These are phyloP conservation scores for Phaeodactylum tricornutum DNA, from an alignment of 108 stramenopile genomes.

Conservation along the genomic window DNA sequence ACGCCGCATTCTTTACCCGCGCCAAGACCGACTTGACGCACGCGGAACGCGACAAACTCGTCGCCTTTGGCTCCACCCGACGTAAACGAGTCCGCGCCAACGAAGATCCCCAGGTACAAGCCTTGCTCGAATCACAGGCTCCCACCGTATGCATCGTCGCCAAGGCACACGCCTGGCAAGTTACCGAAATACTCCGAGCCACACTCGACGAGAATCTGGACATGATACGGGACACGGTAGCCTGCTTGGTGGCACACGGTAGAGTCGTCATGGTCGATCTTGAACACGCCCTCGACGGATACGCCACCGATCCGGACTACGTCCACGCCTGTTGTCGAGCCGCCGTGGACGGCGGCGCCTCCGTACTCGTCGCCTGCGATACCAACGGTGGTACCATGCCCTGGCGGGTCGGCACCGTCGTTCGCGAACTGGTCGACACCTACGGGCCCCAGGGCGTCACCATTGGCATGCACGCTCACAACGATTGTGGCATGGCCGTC, in stretches of 20 bases:
- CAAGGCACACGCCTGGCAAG: conserved; percentile 89
- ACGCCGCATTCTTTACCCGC: conserved; percentile 83
- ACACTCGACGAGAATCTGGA: conserved; percentile 75
- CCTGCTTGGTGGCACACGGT: conserved; percentile 38
- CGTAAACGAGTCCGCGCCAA: conserved; percentile 52
- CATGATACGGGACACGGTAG: conserved; percentile 86
- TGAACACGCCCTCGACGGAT: conserved; percentile 92
- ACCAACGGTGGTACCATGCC: conserved; percentile 92
- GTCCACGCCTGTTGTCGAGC: conserved; percentile 60
- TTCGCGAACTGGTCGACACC: conserved; percentile 23
- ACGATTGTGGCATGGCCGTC: conserved; percentile 91
- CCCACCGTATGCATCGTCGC: conserved; percentile 84
- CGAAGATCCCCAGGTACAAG: conserved; percentile 72
- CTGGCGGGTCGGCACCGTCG: conserved; percentile 69
- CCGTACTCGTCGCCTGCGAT: conserved; percentile 86
- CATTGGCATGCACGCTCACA: conserved; percentile 87
- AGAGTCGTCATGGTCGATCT: conserved; percentile 76
- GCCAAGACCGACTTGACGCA: conserved; percentile 43
- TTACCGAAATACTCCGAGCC: conserved; percentile 84
- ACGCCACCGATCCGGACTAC: conserved; percentile 65
- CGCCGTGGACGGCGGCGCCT: conserved; percentile 76
- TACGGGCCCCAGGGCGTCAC: conserved; percentile 18
- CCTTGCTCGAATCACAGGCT: conserved; percentile 65
- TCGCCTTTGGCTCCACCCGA: conserved; percentile 86
- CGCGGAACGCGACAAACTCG: conserved; percentile 47